Evolutionary conservation across 768 basidiomycete species (phyloP), one percentile per base, ranked within the genome.

Genomic region (Amanita rubescens): DNA sequence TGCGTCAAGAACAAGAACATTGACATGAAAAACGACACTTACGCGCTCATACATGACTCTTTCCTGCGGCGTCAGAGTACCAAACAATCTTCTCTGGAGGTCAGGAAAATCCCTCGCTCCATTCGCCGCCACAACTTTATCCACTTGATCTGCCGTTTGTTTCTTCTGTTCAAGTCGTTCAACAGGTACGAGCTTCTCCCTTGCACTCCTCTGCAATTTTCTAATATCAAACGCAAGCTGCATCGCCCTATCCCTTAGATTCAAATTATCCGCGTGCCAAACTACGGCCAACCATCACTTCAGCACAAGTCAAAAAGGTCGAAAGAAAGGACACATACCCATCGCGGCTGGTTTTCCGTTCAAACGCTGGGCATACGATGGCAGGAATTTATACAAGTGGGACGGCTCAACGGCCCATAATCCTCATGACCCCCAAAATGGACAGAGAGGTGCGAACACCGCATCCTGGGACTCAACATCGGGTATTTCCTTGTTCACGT

Each of bases 401-500:
- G 17, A 25, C 17, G 37, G 11, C 33, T 12, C 9, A 24, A 34
- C 15, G 20, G 35, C 22, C 49, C 37, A 39, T 38, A 43, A 33
- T 51, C 27, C 51, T 33, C 25, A 27, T n/a, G 38, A 8, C 19
- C 41, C 51, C 50, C 1, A 22, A 51, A 51, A 33, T 12, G 32
- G 41, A 11, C 33, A 19, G 19, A 51, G 35, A 51, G 30, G 32
- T 20, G 34, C 17, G 20, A 20, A 30, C 12, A 19, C 24, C 25
- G 49, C 37, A 11, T 38, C 24, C 25, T 14, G 25, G 17, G 39
- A 50, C 38, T 27, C 24, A 30, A 24, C 24, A 22, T 27, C 49
- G 49, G 49, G 25, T 39, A 7, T 11, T 39, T 41, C 49, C 49
- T 50, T 35, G 37, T 50, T 41, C 49, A 50, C 49, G 49, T 50